Conservation (phyloP, 1,284 basidiomycete species). For the Malassezia obtusa region DNA sequence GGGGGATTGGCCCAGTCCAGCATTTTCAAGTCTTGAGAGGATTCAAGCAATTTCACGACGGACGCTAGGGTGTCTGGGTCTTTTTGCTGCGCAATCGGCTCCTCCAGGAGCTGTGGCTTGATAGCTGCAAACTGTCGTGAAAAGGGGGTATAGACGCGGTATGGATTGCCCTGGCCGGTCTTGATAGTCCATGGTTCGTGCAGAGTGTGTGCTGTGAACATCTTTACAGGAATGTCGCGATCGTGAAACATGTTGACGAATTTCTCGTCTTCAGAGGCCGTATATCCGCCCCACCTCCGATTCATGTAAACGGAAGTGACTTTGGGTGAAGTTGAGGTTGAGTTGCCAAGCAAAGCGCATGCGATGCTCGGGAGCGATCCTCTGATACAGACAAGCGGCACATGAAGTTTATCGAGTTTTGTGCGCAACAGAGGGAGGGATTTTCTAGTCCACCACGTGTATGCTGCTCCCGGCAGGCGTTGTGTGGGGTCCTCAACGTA, state of each 20-base stretch:
- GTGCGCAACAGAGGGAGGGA: conserved; percentile 6
- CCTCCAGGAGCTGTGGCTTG: conserved; percentile 5
- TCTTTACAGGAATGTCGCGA: neutral
- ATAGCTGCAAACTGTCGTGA: conserved; percentile 1
- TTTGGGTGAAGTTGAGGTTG: neutral
- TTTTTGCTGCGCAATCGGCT: neutral
- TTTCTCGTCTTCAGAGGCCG: neutral
- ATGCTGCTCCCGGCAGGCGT: conserved; percentile 8
- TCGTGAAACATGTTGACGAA: neutral
- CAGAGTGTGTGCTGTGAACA: conserved; percentile 4
- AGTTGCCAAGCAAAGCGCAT: neutral
- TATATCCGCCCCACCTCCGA: conserved; percentile 13
- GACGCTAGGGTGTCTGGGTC: neutral
- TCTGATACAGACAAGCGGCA: conserved; percentile 5
- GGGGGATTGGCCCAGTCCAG: conserved; percentile 6
- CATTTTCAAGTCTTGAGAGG: neutral
- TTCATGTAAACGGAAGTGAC: conserved; percentile 2
- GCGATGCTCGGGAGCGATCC: conserved; percentile 7
- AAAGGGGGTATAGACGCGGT: conserved; percentile 12
- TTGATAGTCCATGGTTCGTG: conserved; percentile 14
- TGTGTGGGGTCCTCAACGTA: conserved; percentile 13
- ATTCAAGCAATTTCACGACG: neutral
- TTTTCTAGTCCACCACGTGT: conserved; percentile 13
- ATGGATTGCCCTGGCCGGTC: conserved; percentile 7
- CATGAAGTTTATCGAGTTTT: conserved; percentile 2